phyloP scores from a whole-genome alignment of 208 protist genomes.

The Trypanosoma platydactyli region DNA sequence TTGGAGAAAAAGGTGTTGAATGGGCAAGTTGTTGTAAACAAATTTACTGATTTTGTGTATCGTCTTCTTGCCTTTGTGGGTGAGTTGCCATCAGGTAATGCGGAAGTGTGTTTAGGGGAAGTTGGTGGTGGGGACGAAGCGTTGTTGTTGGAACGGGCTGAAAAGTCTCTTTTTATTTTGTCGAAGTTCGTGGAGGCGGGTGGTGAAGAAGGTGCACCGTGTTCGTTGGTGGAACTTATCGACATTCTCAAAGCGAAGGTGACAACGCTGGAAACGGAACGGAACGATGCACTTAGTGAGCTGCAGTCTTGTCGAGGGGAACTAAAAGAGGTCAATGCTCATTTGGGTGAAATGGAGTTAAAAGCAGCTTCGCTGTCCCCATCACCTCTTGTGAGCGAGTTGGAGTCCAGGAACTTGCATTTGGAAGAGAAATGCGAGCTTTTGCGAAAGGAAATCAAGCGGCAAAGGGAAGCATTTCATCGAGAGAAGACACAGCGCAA shows the following conservation, averaged over 20 bases:
- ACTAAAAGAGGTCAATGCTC: not conserved
- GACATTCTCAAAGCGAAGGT: slow-evolving; percentile 1
- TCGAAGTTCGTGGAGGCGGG: not conserved
- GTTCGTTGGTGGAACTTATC: not conserved
- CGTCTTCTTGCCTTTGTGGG: not conserved
- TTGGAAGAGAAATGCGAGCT: slow-evolving; percentile 84
- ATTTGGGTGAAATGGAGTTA: slow-evolving; percentile 23
- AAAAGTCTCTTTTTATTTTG: not conserved
- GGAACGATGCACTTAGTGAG: slow-evolving; percentile 8
- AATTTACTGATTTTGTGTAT: not conserved
- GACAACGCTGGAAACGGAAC: slow-evolving; percentile 11
- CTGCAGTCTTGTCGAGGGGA: slow-evolving; percentile 4
- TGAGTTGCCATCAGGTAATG: not conserved
- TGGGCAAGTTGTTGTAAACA: not conserved
- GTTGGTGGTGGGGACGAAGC: not conserved
- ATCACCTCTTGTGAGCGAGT: slow-evolving; percentile 10
- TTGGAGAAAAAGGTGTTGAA: slow-evolving; percentile 16
- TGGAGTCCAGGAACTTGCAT: slow-evolving; percentile 46
- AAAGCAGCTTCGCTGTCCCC: slow-evolving; percentile 6
- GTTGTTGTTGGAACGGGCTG: not conserved
- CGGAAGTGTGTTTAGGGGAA: too few species aligned
- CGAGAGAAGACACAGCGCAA: slow-evolving; percentile 35
- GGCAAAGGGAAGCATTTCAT: slow-evolving; percentile 65
- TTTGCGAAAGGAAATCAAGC: slow-evolving; percentile 73
- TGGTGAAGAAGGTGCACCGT: not conserved